A percentile compares a stretch with the other conserved stretches of the same genome.
Conservation (phyloP, 106 monocot species). For the Platanthera zijinensis region DNA sequence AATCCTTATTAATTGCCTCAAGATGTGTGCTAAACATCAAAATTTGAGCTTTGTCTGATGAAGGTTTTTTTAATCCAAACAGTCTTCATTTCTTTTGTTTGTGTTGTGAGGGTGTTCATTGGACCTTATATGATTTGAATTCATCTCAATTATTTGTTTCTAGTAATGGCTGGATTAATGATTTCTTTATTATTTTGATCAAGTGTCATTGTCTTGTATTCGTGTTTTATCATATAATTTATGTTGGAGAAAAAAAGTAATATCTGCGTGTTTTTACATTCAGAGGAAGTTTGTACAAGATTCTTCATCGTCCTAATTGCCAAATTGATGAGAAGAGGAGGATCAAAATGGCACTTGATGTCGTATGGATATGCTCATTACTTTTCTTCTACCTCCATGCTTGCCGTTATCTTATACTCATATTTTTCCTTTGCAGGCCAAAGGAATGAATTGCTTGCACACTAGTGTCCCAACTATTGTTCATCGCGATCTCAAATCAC, state of each 20-base stretch:
- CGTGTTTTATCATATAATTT: not conserved
- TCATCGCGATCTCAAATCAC: constrained; percentile 93
- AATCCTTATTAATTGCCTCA: too few relatives aligned
- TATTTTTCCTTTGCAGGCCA: constrained; percentile 43
- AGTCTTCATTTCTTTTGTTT: not conserved
- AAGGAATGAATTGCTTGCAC: constrained; percentile 95
- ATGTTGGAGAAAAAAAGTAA: not conserved
- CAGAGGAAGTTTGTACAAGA: constrained; percentile 93
- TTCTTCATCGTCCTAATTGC: constrained; percentile 92
- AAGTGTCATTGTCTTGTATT: not conserved
- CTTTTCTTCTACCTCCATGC: not conserved
- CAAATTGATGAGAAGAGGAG: constrained; percentile 91
- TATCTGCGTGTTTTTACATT: not conserved
- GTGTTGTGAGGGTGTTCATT: not conserved
- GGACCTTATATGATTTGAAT: not conserved
- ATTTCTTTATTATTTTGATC: not conserved
- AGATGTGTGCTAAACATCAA: too few relatives aligned
- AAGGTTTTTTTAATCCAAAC: too few relatives aligned
- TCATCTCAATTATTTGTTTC: not conserved
- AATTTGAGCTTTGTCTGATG: too few relatives aligned
- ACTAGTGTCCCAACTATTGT: constrained; percentile 82
- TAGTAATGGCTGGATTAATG: not conserved
- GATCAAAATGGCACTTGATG: constrained; percentile 96
- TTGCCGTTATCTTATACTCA: not conserved
- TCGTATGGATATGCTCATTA: constrained; percentile 34